Base-by-base conservation (phyloP, 768 basidiomycete genomes). In the Filobasidium floriforme region DNA sequence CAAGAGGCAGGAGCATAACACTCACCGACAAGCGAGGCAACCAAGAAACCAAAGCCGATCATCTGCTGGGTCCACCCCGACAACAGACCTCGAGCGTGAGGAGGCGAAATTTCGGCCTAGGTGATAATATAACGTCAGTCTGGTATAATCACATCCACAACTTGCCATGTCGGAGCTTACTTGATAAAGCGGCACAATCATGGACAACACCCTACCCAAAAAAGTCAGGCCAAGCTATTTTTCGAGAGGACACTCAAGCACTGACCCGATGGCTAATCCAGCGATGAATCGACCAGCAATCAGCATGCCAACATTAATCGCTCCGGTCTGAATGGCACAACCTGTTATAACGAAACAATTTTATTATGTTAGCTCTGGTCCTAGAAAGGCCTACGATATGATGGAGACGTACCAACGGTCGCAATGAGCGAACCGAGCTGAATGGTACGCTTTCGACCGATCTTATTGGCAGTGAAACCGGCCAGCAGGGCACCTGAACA, bases 1-100 rank as follows among this genome's bases (percentile, higher is more conserved):
- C 7, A 24, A 9, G 40, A 18, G 28, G n/a, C 37, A 7, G 6
- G 37, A 32, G 37, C 32, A 5, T 19, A 2, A n/a, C 7, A 44
- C 32, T 41, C 26, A 40, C 59, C 12, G 37, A 55, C 64, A 60
- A 85, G 86, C 67, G 86, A 85, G n/a, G 73, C 74, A 18, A 83
- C 83, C 63, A 86, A 84, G 70, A 86, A 85, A 7, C 86, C 86
- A 52, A 85, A 79, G 4, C 83, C 85, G 43, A 86, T 77, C 83
- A 86, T 84, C 69, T 85, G 83, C 71, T 87, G 86, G 26, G 84
- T 83, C 60, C 85, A 75, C 6, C 86, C 85, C n/a, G 86, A 85
- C 59, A 87, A 79, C 63, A 87, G 84, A 7, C 85, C 85, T 70
- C 85, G 83, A 65, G 84, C 82, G 66, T 84, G 82, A 0, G 85